Percentiles rank a stretch among this genome's conserved stretches.
Conservation (phyloP, 441 rosid species). For the Mallotus repandus region DNA sequence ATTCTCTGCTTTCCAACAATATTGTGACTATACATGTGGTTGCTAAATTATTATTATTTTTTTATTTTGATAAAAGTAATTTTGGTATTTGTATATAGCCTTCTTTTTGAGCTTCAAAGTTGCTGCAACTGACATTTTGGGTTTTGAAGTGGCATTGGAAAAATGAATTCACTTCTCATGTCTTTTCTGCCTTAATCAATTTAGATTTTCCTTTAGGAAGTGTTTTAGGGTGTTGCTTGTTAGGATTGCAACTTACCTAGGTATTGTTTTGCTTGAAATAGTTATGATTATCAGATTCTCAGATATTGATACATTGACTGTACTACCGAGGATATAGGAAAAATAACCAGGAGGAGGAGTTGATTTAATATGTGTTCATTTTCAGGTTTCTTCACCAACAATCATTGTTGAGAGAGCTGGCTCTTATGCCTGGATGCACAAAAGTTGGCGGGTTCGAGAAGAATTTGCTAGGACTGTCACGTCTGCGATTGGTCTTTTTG, state of each 20-base stretch:
- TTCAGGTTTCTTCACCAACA: conserved; percentile 96
- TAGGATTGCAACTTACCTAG: background rate
- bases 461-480: conserved; percentile 98
- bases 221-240: background rate
- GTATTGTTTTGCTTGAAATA: background rate
- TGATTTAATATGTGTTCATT: conserved; percentile 13
- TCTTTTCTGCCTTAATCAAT: too few species aligned
- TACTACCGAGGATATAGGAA: background rate
- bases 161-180: background rate
- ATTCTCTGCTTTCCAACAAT: too few species aligned
- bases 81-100: background rate
- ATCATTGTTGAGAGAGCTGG: conserved; percentile 99
- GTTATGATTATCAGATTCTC: background rate
- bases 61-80: background rate
- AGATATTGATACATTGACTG: background rate
- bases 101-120: background rate
- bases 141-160: background rate
- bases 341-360: background rate
- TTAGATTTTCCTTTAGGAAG: background rate
- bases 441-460: conserved; percentile 93
- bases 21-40: background rate
- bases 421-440: conserved; percentile 92
- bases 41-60: conserved; percentile 7
- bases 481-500: conserved; percentile 88
- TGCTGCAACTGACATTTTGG: background rate